A percentile compares a stretch with the other conserved stretches of the same genome.
Conservation (phyloP, 1,284 basidiomycete genomes). For the Microbotryum silenes-acaulis region DNA sequence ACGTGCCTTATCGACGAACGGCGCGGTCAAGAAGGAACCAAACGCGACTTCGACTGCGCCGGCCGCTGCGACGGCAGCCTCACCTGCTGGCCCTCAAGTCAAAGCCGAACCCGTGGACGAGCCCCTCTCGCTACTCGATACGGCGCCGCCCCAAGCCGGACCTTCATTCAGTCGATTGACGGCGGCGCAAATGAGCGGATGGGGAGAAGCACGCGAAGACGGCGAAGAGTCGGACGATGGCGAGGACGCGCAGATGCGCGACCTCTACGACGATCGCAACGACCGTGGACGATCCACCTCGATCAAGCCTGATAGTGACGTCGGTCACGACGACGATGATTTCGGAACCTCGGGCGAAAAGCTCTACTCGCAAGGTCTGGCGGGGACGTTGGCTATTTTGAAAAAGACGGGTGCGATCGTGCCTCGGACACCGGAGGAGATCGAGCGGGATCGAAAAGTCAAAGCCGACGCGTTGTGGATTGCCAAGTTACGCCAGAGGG, state of each 20-base stretch:
- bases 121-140: slow-evolving; percentile 33
- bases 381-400: slow-evolving; percentile 76
- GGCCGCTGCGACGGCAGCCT: too few relatives aligned
- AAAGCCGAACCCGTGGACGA: slow-evolving; percentile 23
- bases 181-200: slow-evolving; percentile 52
- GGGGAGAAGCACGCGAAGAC: slow-evolving; percentile 56
- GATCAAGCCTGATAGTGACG: slow-evolving; percentile 11
- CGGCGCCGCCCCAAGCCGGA: slow-evolving; percentile 1
- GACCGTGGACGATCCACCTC: background rate
- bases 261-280: slow-evolving; percentile 2
- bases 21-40: slow-evolving; percentile 40
- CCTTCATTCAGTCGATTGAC: slow-evolving; percentile 33
- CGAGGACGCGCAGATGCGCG: slow-evolving; percentile 20
- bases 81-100: slow-evolving; percentile 16
- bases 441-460: slow-evolving; percentile 74
- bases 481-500: slow-evolving; percentile 66
- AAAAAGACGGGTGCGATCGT: slow-evolving; percentile 85
- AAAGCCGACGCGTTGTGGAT: slow-evolving; percentile 84
- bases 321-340: slow-evolving; percentile 18
- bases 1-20: slow-evolving; percentile 40
- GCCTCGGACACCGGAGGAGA: slow-evolving; percentile 55
- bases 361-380: slow-evolving; percentile 72
- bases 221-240: slow-evolving; percentile 49
- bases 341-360: slow-evolving; percentile 45
- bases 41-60: slow-evolving; percentile 15